A percentile compares a stretch with the other conserved stretches of the same genome.
Evolutionary conservation across 73 alveolate genomes (phyloP).

Genomic region (Durusdinium trenchii): DNA sequence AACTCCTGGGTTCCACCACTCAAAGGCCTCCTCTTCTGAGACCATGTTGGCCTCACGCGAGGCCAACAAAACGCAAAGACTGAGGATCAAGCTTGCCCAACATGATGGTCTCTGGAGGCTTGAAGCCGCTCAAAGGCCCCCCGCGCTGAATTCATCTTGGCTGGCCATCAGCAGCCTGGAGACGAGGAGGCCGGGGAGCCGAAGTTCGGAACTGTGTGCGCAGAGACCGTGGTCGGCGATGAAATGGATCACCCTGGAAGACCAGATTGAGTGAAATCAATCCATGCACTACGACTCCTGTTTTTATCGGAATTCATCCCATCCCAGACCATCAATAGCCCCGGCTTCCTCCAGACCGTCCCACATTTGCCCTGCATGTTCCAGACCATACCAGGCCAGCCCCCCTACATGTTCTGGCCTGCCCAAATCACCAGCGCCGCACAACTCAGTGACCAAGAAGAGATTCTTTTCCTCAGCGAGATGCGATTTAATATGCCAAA

Average conservation of each 20-base stretch:
- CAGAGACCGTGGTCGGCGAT: too few species aligned
- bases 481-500: too few species aligned
- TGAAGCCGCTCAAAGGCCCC: neutral
- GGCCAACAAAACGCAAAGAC: neutral
- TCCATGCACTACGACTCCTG: neutral
- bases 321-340: too few species aligned
- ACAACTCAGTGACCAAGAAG: slow-evolving; percentile 89
- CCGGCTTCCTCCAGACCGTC: too few species aligned
- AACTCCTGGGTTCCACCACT: neutral
- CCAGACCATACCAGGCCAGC: too few species aligned
- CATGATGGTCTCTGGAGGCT: neutral
- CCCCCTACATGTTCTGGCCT: too few species aligned
- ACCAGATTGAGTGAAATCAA: neutral
- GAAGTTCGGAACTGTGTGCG: too few species aligned
- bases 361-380: too few species aligned
- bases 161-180: slow-evolving; percentile 61
- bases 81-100: neutral
- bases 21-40: slow-evolving; percentile 85
- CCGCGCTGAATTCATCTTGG: slow-evolving; percentile 61
- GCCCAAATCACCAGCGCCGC: slow-evolving; percentile 91
- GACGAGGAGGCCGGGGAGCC: too few species aligned
- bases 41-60: slow-evolving; percentile 57
- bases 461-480: slow-evolving; percentile 52
- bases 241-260: too few species aligned
- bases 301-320: too few species aligned